Evolutionary conservation across 495 filamentous ascomycete species (phyloP).

Genomic region (Penicillium subrubescens): DNA sequence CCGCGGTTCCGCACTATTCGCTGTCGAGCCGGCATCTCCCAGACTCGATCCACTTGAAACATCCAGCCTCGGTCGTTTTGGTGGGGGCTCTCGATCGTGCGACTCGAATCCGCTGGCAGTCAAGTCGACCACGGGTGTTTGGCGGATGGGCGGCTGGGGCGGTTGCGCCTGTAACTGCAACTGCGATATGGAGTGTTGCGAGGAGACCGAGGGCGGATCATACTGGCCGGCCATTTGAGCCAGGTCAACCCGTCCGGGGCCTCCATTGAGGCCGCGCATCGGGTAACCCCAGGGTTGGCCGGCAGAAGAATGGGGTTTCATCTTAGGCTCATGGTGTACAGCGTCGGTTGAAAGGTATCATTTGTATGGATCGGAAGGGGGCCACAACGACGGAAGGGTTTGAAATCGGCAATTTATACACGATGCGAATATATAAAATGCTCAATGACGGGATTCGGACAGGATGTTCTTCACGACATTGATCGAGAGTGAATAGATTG

Average conservation of each 20-base stretch:
- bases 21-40: constrained; percentile 26
- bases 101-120: constrained; percentile 35
- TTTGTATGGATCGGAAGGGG: constrained; percentile 12
- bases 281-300: constrained; percentile 47
- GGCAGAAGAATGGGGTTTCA: constrained; percentile 52
- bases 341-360: constrained; percentile 18
- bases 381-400: background rate
- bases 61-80: constrained; percentile 46
- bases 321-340: constrained; percentile 48
- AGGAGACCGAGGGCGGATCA: constrained; percentile 32
- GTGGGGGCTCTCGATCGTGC: constrained; percentile 41
- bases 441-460: background rate
- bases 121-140: constrained; percentile 43
- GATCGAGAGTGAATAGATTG: background rate
- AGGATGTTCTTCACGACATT: background rate
- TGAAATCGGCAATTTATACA: constrained; percentile 1
- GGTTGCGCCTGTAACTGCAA: constrained; percentile 2
- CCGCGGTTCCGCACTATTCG: constrained; percentile 33
- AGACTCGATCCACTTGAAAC: constrained; percentile 26
- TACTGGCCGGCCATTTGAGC: constrained; percentile 29
- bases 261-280: constrained; percentile 42
- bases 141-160: constrained; percentile 31
- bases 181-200: constrained; percentile 22
- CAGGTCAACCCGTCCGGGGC: constrained; percentile 34
- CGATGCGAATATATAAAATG: background rate